These are phyloP conservation scores for Collybia mongolica DNA, from an alignment of 768 basidiomycete species.

Conservation along the genomic window DNA sequence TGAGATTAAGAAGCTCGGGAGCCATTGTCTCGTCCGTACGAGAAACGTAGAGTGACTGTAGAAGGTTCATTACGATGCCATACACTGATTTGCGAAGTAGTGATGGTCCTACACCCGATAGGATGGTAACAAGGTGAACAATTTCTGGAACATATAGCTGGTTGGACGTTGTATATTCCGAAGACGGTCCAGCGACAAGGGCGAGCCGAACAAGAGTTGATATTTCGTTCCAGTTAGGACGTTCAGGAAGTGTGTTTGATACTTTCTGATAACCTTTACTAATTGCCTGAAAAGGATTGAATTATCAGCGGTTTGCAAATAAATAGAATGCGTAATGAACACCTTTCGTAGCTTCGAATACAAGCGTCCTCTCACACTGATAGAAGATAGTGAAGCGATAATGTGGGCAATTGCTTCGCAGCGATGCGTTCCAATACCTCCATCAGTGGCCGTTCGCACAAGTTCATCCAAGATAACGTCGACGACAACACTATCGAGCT, in stretches of 20 bases:
- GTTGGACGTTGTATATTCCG: constrained; percentile 58
- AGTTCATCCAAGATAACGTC: constrained; percentile 81
- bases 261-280: constrained; percentile 64
- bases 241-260: constrained; percentile 62
- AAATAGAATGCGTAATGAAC: constrained; percentile 10
- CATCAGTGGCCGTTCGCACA: constrained; percentile 79
- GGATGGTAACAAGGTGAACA: constrained; percentile 75
- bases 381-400: constrained; percentile 70
- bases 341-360: constrained; percentile 81
- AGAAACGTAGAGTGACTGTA: constrained; percentile 71
- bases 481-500: constrained; percentile 61
- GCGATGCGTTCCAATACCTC: constrained; percentile 70
- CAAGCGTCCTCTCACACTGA: constrained; percentile 75
- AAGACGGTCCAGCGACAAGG: constrained; percentile 68
- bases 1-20: constrained; percentile 58
- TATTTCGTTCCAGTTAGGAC: constrained; percentile 79
- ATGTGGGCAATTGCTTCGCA: constrained; percentile 78
- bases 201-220: constrained; percentile 77
- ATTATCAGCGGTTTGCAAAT: not conserved
- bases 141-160: constrained; percentile 85
- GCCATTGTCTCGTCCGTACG: constrained; percentile 59
- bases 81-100: constrained; percentile 79
- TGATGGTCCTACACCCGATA: constrained; percentile 71
- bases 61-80: constrained; percentile 76
- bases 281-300: constrained; percentile 47